Conservation (phyloP, 2,329 filamentous ascomycete genomes). For the Apiospora pterosperma region DNA sequence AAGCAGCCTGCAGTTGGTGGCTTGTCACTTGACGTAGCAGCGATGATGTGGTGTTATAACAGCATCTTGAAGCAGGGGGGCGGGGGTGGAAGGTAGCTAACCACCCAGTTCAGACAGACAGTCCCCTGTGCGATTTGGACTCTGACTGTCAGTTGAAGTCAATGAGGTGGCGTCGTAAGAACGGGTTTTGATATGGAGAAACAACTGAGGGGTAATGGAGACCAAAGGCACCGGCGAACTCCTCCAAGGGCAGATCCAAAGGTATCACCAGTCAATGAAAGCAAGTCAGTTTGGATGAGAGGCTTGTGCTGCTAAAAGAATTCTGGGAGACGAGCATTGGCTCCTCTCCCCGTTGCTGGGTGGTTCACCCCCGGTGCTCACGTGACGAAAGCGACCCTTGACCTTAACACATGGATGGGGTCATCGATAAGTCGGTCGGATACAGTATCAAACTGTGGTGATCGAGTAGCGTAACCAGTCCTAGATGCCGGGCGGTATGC, state of each 20-base stretch:
- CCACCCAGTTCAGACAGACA: not conserved
- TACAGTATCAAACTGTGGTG: not conserved
- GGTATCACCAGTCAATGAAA: not conserved
- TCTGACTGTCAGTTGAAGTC: not conserved
- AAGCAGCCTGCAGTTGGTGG: not conserved
- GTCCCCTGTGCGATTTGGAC: not conserved
- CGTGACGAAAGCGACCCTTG: not conserved
- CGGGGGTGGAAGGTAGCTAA: not conserved
- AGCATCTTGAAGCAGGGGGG: not conserved
- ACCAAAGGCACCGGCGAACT: not conserved
- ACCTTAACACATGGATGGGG: not conserved
- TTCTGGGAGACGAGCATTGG: not conserved
- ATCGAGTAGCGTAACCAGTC: not conserved
- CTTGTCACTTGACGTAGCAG: not conserved
- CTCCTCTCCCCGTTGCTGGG: not conserved
- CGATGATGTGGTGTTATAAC: not conserved
- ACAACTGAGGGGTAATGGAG: slow-evolving; percentile 2
- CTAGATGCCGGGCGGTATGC: not conserved
- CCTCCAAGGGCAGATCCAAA: not conserved
- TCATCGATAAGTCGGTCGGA: not conserved
- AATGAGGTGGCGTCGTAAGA: not conserved
- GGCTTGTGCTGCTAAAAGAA: not conserved
- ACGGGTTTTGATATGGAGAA: slow-evolving; percentile 1
- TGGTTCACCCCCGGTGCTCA: not conserved
- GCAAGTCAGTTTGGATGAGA: not conserved